These are phyloP conservation scores for Hymenoscyphus infarciens DNA, from an alignment of 2,329 filamentous ascomycete genomes.

Conservation along the genomic window DNA sequence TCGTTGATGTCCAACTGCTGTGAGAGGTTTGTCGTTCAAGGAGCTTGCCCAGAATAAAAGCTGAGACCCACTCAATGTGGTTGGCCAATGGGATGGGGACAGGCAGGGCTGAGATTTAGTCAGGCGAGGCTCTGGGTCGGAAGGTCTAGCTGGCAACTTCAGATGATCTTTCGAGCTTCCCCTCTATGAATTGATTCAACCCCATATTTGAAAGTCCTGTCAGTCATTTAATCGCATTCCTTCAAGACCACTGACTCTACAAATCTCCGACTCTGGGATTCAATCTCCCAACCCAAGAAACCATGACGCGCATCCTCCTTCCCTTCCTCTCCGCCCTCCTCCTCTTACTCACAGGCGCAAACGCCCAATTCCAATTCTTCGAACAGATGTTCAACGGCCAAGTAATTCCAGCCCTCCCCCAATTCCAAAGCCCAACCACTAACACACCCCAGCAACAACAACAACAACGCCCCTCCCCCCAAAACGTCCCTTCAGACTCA, in stretches of 20 bases:
- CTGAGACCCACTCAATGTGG: background rate
- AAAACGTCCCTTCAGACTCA: constrained; percentile 83
- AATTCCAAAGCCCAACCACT: constrained; percentile 58
- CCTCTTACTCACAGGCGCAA: constrained; percentile 54
- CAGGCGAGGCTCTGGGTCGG: background rate
- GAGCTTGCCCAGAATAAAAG: constrained; percentile 3
- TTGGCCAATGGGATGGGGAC: background rate
- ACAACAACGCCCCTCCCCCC: constrained; percentile 50
- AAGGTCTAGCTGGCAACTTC: constrained; percentile 4
- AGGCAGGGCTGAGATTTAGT: constrained; percentile 6
- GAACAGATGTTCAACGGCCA: constrained; percentile 87
- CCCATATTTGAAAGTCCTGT: background rate
- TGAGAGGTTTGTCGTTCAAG: background rate
- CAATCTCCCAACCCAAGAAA: background rate
- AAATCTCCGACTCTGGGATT: background rate
- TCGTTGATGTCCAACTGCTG: constrained; percentile 15
- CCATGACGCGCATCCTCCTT: constrained; percentile 31
- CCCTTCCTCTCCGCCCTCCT: constrained; percentile 46
- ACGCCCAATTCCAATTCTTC: constrained; percentile 94
- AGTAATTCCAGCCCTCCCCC: constrained; percentile 59
- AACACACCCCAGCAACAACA: constrained; percentile 34
- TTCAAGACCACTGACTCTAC: background rate
- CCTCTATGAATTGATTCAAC: background rate
- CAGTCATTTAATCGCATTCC: background rate
- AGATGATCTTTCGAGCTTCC: background rate